Percentiles rank a stretch among this genome's conserved stretches.
Evolutionary conservation across 1,284 basidiomycete genomes (phyloP).

Genomic region (Irpex sp.): DNA sequence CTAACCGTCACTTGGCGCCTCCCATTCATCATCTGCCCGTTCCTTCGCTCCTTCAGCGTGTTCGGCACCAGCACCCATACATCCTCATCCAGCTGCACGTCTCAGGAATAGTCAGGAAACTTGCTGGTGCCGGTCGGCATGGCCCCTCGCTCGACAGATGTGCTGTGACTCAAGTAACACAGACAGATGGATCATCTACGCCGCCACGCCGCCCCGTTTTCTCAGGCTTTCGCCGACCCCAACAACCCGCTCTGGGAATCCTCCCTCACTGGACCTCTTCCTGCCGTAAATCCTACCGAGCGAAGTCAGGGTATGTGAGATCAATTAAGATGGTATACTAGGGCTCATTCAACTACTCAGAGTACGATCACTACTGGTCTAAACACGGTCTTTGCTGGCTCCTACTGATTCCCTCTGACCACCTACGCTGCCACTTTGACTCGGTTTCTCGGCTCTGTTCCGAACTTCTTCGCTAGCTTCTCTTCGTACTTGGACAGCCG

Average conservation of each 20-base stretch:
- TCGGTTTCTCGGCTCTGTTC: background rate
- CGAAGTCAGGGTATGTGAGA: background rate
- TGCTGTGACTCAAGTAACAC: too few relatives aligned
- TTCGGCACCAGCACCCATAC: too few relatives aligned
- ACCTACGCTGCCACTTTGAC: background rate
- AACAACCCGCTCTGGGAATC: background rate
- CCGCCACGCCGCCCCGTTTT: background rate
- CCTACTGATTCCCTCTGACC: background rate
- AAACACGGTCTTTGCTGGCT: background rate
- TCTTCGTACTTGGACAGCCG: slow-evolving; percentile 6
- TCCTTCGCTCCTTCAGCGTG: too few relatives aligned
- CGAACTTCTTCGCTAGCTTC: background rate
- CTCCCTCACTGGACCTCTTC: background rate
- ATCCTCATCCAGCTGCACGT: too few relatives aligned
- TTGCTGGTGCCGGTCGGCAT: too few relatives aligned
- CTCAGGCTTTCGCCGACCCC: background rate
- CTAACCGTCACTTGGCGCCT: too few relatives aligned
- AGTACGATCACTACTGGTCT: background rate
- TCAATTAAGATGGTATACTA: background rate
- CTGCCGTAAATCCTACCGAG: background rate
- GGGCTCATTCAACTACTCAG: background rate
- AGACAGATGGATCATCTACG: background rate
- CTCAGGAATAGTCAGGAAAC: too few relatives aligned
- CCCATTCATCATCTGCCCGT: too few relatives aligned
- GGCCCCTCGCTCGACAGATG: too few relatives aligned